phyloP scores from a whole-genome alignment of 2,329 filamentous ascomycete species.

The Stachybotrys echinatus region DNA sequence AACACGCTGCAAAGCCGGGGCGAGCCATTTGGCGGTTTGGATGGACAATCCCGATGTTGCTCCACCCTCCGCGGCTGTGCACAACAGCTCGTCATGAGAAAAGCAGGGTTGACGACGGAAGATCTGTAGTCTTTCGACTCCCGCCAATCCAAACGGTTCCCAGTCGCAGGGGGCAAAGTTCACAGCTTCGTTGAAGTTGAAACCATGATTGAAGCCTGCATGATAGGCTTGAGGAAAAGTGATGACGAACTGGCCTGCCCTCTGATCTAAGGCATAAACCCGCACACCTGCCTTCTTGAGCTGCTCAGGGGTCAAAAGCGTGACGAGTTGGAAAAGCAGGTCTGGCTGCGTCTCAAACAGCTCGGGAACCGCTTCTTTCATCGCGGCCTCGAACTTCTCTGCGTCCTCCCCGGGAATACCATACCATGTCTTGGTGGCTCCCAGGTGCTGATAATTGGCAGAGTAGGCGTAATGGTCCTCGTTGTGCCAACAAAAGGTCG shows the following conservation, averaged over 20 bases:
- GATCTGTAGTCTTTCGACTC: conserved; percentile 78
- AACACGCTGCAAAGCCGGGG: conserved; percentile 77
- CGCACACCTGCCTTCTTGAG: conserved; percentile 87
- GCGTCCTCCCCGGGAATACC: conserved; percentile 92
- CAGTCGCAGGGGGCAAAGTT: conserved; percentile 95
- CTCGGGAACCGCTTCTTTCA: conserved; percentile 92
- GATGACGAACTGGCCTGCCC: conserved; percentile 91
- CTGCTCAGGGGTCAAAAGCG: conserved; percentile 87
- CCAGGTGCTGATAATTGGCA: conserved; percentile 97
- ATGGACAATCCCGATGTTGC: conserved; percentile 62
- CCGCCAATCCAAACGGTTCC: conserved; percentile 85
- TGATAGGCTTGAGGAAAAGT: conserved; percentile 98
- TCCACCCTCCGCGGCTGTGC: conserved; percentile 81
- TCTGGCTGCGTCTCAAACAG: conserved; percentile 96
- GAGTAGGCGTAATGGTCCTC: conserved; percentile 98
- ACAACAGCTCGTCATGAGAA: conserved; percentile 89
- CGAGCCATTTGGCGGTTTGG: conserved; percentile 91
- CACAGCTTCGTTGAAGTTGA: conserved; percentile 98
- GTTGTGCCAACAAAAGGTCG: conserved; percentile 99
- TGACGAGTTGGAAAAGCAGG: conserved; percentile 95
- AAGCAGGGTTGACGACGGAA: conserved; percentile 94
- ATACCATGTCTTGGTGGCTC: conserved; percentile 98
- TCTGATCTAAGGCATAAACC: conserved; percentile 92
- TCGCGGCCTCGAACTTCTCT: conserved; percentile 90
- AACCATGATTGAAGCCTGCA: conserved; percentile 96